Evolutionary conservation across 495 filamentous ascomycete species (phyloP).

Genomic region (Penicillium steckii): DNA sequence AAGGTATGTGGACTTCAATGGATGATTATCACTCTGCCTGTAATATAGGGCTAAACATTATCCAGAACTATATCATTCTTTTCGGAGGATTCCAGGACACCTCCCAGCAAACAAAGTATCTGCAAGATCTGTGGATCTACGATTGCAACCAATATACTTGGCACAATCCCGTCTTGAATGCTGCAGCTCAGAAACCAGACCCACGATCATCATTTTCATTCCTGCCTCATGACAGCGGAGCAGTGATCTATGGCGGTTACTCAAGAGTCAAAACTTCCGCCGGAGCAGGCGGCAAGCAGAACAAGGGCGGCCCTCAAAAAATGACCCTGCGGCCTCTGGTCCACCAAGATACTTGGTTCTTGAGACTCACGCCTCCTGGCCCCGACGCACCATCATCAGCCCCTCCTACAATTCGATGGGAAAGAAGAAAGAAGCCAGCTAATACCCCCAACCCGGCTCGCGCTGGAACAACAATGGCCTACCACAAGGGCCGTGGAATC

Average conservation of each 20-base stretch:
- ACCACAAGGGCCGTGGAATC: conserved; percentile 89
- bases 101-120: conserved; percentile 86
- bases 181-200: conserved; percentile 82
- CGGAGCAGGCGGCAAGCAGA: conserved; percentile 49
- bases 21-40: conserved; percentile 21
- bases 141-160: conserved; percentile 72
- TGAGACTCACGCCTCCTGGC: conserved; percentile 72
- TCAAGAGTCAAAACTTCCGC: conserved; percentile 75
- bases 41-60: conserved; percentile 2
- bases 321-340: conserved; percentile 80
- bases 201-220: conserved; percentile 87
- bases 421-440: conserved; percentile 85
- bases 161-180: conserved; percentile 67
- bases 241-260: conserved; percentile 89
- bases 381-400: conserved; percentile 59
- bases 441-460: conserved; percentile 82
- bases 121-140: conserved; percentile 69
- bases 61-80: conserved; percentile 65
- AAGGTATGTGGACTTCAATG: conserved; percentile 53
- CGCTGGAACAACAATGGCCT: conserved; percentile 86
- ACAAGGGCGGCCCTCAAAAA: conserved; percentile 61
- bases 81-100: conserved; percentile 95
- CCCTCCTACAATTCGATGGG: conserved; percentile 78
- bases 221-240: conserved; percentile 83
- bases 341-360: conserved; percentile 92